These are phyloP conservation scores for Diaporthe sp. DNA, from an alignment of 2,329 filamentous ascomycete genomes.

Conservation along the genomic window DNA sequence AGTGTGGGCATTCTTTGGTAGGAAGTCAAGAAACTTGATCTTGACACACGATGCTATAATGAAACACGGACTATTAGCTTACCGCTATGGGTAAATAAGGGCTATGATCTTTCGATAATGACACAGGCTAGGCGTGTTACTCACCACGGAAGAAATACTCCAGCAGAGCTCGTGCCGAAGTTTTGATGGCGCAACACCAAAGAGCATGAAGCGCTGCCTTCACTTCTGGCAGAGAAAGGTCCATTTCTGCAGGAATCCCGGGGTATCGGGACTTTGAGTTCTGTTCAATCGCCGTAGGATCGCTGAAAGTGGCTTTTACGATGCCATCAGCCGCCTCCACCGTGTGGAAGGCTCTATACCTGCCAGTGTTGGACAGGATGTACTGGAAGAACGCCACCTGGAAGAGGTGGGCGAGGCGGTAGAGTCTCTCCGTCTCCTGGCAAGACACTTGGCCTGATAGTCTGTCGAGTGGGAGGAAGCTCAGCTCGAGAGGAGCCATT, in stretches of 20 bases:
- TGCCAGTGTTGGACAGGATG: background rate
- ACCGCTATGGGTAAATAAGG: no score
- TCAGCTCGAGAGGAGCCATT: fast-evolving
- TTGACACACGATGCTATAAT: background rate
- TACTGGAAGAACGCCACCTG: background rate
- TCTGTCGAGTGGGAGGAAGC: background rate
- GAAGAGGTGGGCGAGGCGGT: background rate
- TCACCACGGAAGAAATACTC: conserved; percentile 6
- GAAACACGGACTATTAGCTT: no score
- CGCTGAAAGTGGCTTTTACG: fast-evolving
- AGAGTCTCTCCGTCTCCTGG: background rate
- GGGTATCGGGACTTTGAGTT: fast-evolving
- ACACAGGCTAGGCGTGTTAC: background rate
- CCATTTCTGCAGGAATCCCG: background rate
- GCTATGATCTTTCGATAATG: no score
- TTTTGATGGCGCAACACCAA: background rate
- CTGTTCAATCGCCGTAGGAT: no score
- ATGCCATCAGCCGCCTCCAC: background rate
- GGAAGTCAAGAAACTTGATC: background rate
- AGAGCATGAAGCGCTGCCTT: background rate
- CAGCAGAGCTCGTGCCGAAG: background rate
- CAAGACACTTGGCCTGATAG: fast-evolving
- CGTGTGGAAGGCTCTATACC: fast-evolving
- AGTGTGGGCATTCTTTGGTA: background rate
- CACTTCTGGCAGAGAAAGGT: background rate